Conservation (phyloP, 2,329 filamentous ascomycete genomes). For the Metarhizium rileyi region DNA sequence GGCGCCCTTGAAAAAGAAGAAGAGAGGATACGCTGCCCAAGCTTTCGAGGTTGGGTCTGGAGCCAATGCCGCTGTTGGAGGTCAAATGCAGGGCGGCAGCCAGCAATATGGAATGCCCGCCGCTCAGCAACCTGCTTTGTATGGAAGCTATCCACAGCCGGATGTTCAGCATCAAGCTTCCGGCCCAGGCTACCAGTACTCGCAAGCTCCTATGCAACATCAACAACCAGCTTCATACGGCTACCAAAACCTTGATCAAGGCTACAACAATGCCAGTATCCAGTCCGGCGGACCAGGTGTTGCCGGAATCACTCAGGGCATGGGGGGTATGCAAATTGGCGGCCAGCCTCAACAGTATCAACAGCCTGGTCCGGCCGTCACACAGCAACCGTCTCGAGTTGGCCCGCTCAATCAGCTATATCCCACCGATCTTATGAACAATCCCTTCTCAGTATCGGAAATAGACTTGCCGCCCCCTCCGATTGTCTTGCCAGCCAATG, state of each 20-base stretch:
- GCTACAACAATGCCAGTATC: constrained; percentile 40
- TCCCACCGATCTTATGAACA: constrained; percentile 81
- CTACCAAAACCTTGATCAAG: constrained; percentile 43
- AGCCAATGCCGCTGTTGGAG: constrained; percentile 60
- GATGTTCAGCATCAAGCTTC: constrained; percentile 28
- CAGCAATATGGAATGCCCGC: constrained; percentile 38
- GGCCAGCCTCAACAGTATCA: constrained; percentile 35
- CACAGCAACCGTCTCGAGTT: constrained; percentile 29
- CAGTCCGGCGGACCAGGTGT: constrained; percentile 37
- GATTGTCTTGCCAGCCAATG: constrained; percentile 84
- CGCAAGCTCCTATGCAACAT: constrained; percentile 34
- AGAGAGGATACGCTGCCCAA: constrained; percentile 86
- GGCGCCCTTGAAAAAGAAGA: constrained; percentile 66
- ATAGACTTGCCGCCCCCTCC: constrained; percentile 84
- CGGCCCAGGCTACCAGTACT: constrained; percentile 31
- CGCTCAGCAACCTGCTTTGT: constrained; percentile 34
- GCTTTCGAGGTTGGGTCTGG: constrained; percentile 88
- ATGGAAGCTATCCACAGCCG: constrained; percentile 50
- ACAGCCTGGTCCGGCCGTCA: constrained; percentile 26
- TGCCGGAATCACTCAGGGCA: constrained; percentile 70
- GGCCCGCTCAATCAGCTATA: constrained; percentile 76
- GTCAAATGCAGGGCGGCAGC: constrained; percentile 28
- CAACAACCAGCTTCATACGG: constrained; percentile 32
- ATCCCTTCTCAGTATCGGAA: constrained; percentile 90
- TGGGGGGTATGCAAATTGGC: constrained; percentile 77